Conservation (phyloP, 2,329 filamentous ascomycete genomes). For the Exophiala bonariae region DNA sequence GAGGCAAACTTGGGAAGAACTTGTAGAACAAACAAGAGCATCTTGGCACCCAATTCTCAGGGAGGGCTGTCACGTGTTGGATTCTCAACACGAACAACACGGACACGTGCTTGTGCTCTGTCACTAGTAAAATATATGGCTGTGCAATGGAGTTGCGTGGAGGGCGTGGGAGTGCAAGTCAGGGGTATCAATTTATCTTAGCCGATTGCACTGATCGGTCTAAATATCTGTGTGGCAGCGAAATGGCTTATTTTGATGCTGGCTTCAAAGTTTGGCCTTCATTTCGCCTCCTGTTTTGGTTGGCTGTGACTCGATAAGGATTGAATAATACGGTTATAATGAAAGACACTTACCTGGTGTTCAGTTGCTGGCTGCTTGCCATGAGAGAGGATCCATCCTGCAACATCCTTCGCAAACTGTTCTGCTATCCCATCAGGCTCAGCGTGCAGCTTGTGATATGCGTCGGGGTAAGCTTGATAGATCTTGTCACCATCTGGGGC, state of each 20-base stretch:
- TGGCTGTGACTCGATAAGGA: neutral
- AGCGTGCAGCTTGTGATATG: constrained; percentile 65
- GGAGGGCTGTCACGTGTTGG: no score
- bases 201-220: no score
- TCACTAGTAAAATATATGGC: no score
- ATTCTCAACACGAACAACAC: no score
- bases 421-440: constrained; percentile 34
- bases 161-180: no score
- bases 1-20: no score
- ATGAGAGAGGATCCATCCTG: constrained; percentile 61
- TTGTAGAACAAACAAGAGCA: no score
- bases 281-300: neutral
- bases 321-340: neutral
- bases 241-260: neutral
- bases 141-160: no score
- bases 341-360: neutral
- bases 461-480: constrained; percentile 73
- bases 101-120: no score
- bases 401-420: constrained; percentile 57
- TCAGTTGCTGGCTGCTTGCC: constrained; percentile 1
- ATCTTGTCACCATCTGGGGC: constrained; percentile 51
- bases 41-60: no score
- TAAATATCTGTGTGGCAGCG: no score
- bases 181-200: no score
- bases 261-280: neutral